Evolutionary conservation across 1,139 yeast species (phyloP), one percentile per base, ranked within the genome.

Genomic region (Zhuliangozyma parablackwelliae): DNA sequence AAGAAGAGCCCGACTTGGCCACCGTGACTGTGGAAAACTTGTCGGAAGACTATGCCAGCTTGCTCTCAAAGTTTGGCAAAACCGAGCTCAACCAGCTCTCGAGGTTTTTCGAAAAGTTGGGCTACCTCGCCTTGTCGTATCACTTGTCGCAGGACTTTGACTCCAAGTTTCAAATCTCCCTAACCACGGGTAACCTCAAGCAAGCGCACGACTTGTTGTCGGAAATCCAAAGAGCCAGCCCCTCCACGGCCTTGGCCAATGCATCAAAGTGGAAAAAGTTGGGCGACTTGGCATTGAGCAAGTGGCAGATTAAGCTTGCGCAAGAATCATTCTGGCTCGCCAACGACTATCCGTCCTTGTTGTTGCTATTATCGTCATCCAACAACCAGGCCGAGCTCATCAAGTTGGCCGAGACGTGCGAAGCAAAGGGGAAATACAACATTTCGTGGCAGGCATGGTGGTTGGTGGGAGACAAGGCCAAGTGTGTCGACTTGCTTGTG

Each of bases 391-490:
- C 63, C 10, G 82, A 80, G 34, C 74, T 92, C 47, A 59, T 65
- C 26, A 65, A 70, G 41, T 67, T 86, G 39, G 95, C 94, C 6
- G 66, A 69, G 37, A 64, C 65, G 37, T 90, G 96, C 37, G 80
- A 75, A 50, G 63, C 62, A 16, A 72, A 69, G 33, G 97, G 97
- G 35, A 83, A 83, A 58, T 87, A 81, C 61, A 92, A 92, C 57
- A 72, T 92, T 45, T 96, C 98, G 30, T 92, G 90, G 71, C 89
- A 86, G 59, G 84, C 96, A 20, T 80, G 82, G 61, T 92, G 97
- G 97, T 70, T 80, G 39, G 75, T 82, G 32, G 94, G 95, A 32
- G 85, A 88, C 53, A 69, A 78, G 32, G 64, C 68, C 21, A 71
- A 72, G 34, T 84, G 94, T 50, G 70, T 82, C 40, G 77, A 79